phyloP scores from a whole-genome alignment of 306 rosid genomes.

The Sechiopsis laciniata region DNA sequence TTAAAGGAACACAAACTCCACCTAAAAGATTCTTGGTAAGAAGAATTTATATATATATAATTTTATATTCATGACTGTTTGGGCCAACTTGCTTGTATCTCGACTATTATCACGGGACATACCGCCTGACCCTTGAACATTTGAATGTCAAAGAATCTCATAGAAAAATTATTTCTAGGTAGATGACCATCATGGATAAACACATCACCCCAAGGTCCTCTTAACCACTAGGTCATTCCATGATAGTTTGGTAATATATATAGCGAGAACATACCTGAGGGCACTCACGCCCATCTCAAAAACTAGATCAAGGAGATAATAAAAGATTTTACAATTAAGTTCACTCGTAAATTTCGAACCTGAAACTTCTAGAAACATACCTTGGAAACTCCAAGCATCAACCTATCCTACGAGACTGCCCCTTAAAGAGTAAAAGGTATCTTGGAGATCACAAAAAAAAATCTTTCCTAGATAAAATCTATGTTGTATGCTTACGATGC shows the following conservation, averaged over 20 bases:
- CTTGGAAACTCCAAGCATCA: neutral
- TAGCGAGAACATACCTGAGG: too few species aligned
- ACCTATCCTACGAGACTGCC: neutral
- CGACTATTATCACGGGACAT: neutral
- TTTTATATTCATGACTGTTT: too few species aligned
- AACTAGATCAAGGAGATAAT: neutral
- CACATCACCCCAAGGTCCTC: too few species aligned
- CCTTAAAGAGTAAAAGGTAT: neutral
- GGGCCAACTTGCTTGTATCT: too few species aligned
- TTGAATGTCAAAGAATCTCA: too few species aligned
- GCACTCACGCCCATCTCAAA: too few species aligned
- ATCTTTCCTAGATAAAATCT: neutral
- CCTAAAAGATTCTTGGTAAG: neutral
- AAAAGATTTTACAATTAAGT: too few species aligned
- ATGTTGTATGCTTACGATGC: neutral
- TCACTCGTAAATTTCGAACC: neutral
- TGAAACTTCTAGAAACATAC: neutral
- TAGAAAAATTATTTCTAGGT: too few species aligned
- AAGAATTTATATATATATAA: neutral
- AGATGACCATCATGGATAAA: too few species aligned
- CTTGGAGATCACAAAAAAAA: neutral
- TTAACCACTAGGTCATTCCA: too few species aligned
- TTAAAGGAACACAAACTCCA: neutral
- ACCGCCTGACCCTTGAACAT: too few species aligned
- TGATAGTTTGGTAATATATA: too few species aligned